Evolutionary conservation across 495 filamentous ascomycete species (phyloP).

Genomic region (Oleoguttula mirabilis): DNA sequence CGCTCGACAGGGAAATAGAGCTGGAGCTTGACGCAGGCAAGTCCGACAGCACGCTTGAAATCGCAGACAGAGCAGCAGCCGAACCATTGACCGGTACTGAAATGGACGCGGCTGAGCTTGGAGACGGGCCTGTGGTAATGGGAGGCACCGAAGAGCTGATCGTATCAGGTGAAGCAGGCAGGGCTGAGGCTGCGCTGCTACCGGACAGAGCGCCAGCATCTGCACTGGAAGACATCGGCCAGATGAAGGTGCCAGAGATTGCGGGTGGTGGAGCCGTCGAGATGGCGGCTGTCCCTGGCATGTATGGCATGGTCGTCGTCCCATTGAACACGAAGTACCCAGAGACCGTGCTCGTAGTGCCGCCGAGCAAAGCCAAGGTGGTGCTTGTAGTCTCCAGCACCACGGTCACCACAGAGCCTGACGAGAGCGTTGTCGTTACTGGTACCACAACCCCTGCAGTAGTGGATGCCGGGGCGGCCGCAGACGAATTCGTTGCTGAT

Average conservation of each 20-base stretch:
- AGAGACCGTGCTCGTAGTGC: conserved; percentile 2
- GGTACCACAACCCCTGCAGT: not conserved
- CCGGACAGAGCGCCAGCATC: too few relatives aligned
- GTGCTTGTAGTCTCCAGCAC: conserved; percentile 11
- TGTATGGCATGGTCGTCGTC: conserved; percentile 4
- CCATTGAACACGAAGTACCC: conserved; percentile 13
- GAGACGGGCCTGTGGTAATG: not conserved
- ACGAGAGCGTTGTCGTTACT: not conserved
- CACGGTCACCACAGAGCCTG: conserved; percentile 1
- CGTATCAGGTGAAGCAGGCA: too few relatives aligned
- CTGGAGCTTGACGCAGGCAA: too few relatives aligned
- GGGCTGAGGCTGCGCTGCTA: too few relatives aligned
- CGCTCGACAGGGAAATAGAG: too few relatives aligned
- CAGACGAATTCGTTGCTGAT: not conserved
- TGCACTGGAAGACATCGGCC: not conserved
- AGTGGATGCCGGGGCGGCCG: not conserved
- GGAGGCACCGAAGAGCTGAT: too few relatives aligned
- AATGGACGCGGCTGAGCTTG: too few relatives aligned
- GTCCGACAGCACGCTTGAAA: too few relatives aligned
- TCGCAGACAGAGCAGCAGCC: too few relatives aligned
- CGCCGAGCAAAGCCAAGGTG: conserved; percentile 2
- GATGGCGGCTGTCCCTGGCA: not conserved
- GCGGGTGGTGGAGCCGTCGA: not conserved
- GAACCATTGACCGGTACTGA: too few relatives aligned
- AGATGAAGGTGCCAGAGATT: too few relatives aligned